phyloP scores from a whole-genome alignment of 805 yeast species.

The Wickerhamomyces hampshirensis region DNA sequence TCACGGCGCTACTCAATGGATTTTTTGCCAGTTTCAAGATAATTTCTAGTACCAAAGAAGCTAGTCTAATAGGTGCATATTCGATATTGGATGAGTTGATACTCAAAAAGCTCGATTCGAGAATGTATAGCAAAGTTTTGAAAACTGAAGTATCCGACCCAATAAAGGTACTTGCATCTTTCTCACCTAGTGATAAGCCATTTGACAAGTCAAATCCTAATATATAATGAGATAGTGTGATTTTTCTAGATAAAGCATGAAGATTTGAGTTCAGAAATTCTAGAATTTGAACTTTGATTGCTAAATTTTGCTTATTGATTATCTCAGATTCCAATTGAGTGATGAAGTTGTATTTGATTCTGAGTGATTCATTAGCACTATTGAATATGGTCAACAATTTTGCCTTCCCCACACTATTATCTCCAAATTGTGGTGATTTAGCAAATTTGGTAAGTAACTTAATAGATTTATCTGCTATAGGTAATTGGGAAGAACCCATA shows the following conservation, averaged over 20 bases:
- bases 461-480: conserved; percentile 51
- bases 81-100: conserved; percentile 38
- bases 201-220: conserved; percentile 64
- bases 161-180: conserved; percentile 44
- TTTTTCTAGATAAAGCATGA: conserved; percentile 33
- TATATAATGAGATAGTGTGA: conserved; percentile 66
- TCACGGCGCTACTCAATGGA: conserved; percentile 44
- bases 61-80: conserved; percentile 53
- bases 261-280: conserved; percentile 52
- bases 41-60: conserved; percentile 55
- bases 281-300: conserved; percentile 53
- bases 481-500: conserved; percentile 50
- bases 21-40: conserved; percentile 58
- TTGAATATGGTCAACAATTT: conserved; percentile 67
- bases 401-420: conserved; percentile 37
- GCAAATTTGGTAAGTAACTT: conserved; percentile 49
- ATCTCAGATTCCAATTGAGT: conserved; percentile 54
- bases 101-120: conserved; percentile 43
- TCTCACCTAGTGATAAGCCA: conserved; percentile 44
- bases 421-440: conserved; percentile 40
- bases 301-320: conserved; percentile 34
- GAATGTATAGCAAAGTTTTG: conserved; percentile 43
- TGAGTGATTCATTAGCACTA: conserved; percentile 71
- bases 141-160: conserved; percentile 52
- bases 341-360: conserved; percentile 69